Evolutionary conservation across 305 asterid species (phyloP), one percentile per base, ranked within the genome.

Genomic region (Solanum hybrid): DNA sequence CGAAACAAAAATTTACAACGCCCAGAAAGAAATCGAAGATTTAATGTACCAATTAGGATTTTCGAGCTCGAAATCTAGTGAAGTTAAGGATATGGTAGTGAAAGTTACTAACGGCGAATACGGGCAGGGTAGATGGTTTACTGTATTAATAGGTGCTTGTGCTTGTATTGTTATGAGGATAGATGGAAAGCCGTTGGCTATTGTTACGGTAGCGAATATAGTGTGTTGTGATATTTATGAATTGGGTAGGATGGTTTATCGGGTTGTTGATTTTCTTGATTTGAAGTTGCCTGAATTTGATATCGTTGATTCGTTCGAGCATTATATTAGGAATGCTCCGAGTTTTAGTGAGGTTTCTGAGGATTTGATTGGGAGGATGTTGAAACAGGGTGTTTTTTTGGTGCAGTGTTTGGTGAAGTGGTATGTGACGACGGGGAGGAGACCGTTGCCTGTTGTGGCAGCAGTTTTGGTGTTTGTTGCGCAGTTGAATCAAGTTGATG

Each of bases 331-430:
- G 89, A 92, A 18, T 22, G 86, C 90, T 79, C 90, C 95, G 1
- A 92, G 92, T 80, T 93, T 95, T 88, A 20, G 87, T 39, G 61
- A 40, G 39, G 91, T 95, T 40, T 28, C 92, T 1, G 89, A 89
- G 90, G 97, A 96, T 88, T 40, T 92, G 87, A 73, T 90, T 34
- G 24, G 86, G 89, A 91, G 89, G 90, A 95, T 97, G 95, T 76
- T 91, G 92, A 92, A 95, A 89, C 99, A 97, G 86, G 99, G 98
- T 67, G 93, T 95, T 75, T 94, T 96, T 90, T 87, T 97, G 91
- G 87, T 97, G 91, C 98, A 97, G 91, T 96, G 99, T 91, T 93
- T 97, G 92, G 93, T 95, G 91, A 96, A 96, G 92, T 97, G 98
- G 98, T 96, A 92, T 89, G 89, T 97, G 64, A 96, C 98, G 5